Percentiles rank a stretch among this genome's conserved stretches.
Conservation (phyloP, 345 rosid species). For the Capsella bursapastoris region DNA sequence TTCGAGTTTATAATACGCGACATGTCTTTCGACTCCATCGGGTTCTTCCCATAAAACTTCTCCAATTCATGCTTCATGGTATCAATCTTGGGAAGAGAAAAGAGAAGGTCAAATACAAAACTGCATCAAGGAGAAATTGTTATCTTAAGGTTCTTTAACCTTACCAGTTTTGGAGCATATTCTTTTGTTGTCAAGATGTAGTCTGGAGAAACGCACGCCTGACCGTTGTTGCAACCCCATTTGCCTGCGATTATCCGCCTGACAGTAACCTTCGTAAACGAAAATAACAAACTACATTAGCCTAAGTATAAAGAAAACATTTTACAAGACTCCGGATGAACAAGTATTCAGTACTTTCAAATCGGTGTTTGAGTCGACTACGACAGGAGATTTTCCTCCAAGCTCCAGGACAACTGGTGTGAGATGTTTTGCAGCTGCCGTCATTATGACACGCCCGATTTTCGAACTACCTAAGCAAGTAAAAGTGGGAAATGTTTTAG, state of each 20-base stretch:
- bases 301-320: constrained; percentile 6
- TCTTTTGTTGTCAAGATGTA: constrained; percentile 78
- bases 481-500: neutral
- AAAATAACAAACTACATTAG: neutral
- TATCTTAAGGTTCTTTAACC: constrained; percentile 34
- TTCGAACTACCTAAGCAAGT: constrained; percentile 68
- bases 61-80: constrained; percentile 65
- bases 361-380: constrained; percentile 73
- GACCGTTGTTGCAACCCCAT: constrained; percentile 95
- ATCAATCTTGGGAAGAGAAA: constrained; percentile 58
- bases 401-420: constrained; percentile 94
- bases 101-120: constrained; percentile 26
- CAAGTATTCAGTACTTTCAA: constrained; percentile 54
- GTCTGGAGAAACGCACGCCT: constrained; percentile 91
- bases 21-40: constrained; percentile 79
- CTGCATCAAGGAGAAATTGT: neutral
- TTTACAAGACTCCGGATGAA: neutral
- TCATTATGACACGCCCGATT: constrained; percentile 83
- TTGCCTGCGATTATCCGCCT: constrained; percentile 86
- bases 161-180: constrained; percentile 75
- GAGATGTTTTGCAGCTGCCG: constrained; percentile 95
- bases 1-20: constrained; percentile 79
- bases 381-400: constrained; percentile 92
- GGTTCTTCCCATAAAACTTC: constrained; percentile 74
- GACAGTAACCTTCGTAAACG: constrained; percentile 57